Evolutionary conservation across 2,329 filamentous ascomycete species (phyloP).

Genomic region (Fusarium nygamai): DNA sequence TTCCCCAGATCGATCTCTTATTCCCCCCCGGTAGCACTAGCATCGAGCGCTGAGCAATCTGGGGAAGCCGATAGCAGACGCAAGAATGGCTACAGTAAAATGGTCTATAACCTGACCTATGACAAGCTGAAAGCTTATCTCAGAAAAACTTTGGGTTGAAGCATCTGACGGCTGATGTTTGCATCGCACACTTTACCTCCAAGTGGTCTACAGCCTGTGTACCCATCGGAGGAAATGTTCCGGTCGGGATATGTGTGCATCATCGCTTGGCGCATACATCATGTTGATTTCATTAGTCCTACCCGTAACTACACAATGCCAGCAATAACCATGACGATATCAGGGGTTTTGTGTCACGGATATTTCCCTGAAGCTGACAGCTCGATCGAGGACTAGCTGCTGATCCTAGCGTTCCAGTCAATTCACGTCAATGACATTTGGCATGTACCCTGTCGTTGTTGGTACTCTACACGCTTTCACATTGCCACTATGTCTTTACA

Average conservation of each 20-base stretch:
- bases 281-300: neutral
- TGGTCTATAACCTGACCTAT: accelerated
- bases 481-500: neutral
- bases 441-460: too few species aligned
- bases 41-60: neutral
- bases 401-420: neutral
- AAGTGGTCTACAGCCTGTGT: neutral
- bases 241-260: neutral
- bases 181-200: accelerated
- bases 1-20: neutral
- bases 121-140: neutral
- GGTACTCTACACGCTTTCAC: accelerated
- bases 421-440: neutral
- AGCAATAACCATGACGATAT: neutral
- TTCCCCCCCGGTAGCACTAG: neutral
- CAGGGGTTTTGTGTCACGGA: neutral
- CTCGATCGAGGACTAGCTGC: neutral
- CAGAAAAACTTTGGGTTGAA: too few species aligned
- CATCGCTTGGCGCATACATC: neutral
- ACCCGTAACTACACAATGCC: neutral
- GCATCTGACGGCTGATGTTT: too few species aligned
- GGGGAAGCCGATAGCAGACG: neutral
- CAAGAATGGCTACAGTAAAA: neutral
- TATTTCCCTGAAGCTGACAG: neutral
- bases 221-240: neutral